A percentile compares a stretch with the other conserved stretches of the same genome.
Evolutionary conservation across 1,284 basidiomycete species (phyloP).

Genomic region (Amylostereum areolatum): DNA sequence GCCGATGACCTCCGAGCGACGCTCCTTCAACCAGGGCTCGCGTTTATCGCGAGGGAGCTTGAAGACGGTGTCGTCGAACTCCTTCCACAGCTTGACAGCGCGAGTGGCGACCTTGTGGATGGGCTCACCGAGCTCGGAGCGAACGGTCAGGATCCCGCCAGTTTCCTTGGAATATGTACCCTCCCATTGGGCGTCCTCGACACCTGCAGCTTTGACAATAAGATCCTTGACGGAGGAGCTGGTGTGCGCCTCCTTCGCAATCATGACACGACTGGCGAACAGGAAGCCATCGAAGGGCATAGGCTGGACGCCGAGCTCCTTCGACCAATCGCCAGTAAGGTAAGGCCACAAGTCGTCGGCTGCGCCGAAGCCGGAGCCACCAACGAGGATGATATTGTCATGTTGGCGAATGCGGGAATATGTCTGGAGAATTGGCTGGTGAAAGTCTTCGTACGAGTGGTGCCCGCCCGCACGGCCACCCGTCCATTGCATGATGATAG

Average conservation of each 20-base stretch:
- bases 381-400: constrained; percentile 85
- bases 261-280: constrained; percentile 95
- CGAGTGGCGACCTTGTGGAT: constrained; percentile 99
- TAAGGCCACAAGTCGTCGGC: constrained; percentile 98
- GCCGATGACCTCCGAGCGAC: constrained; percentile 84
- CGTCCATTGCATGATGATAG: constrained; percentile 99
- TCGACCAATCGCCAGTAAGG: constrained; percentile 93
- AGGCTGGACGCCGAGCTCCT: constrained; percentile 80
- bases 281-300: constrained; percentile 99
- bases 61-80: constrained; percentile 97
- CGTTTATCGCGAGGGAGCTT: constrained; percentile 94
- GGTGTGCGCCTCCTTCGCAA: constrained; percentile 97
- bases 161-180: constrained; percentile 93
- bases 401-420: constrained; percentile 89
- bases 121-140: constrained; percentile 96
- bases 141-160: constrained; percentile 94
- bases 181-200: constrained; percentile 90
- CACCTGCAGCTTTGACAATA: constrained; percentile 92
- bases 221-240: constrained; percentile 93
- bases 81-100: constrained; percentile 95
- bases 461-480: constrained; percentile 99
- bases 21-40: constrained; percentile 79
- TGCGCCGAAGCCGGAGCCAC: constrained; percentile 95
- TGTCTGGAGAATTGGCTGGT: constrained; percentile 90
- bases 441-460: constrained; percentile 98